Evolutionary conservation across 345 rosid genomes (phyloP).

Genomic region (Dovyalis caffra): DNA sequence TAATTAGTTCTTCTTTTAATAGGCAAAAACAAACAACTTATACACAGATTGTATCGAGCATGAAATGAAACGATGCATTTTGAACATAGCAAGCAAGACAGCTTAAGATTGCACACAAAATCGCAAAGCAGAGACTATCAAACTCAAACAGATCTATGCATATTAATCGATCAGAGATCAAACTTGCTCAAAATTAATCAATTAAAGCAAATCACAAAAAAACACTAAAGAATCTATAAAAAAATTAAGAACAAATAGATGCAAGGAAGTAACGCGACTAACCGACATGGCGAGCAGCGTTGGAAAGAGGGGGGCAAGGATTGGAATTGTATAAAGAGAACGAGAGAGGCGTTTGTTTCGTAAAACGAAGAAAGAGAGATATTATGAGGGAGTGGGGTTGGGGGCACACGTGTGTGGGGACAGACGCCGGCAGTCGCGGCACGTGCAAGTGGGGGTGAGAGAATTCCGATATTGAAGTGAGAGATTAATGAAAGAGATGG

Average conservation of each 20-base stretch:
- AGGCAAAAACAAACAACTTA: too few relatives aligned
- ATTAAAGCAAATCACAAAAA: background rate
- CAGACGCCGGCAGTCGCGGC: conserved; percentile 19
- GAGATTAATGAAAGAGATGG: background rate
- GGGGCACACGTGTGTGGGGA: background rate
- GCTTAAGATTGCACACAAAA: background rate
- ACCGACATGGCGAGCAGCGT: conserved; percentile 22
- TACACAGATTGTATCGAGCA: too few relatives aligned
- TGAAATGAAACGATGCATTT: too few relatives aligned
- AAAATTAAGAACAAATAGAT: background rate
- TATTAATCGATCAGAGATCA: background rate
- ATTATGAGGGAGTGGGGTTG: background rate
- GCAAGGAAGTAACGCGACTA: background rate
- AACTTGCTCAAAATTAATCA: too few relatives aligned
- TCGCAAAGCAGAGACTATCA: background rate
- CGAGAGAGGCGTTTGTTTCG: background rate
- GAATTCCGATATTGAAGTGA: background rate
- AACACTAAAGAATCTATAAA: too few relatives aligned
- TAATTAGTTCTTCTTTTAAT: too few relatives aligned
- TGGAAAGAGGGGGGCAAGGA: background rate
- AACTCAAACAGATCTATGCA: conserved; percentile 9
- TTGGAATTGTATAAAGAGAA: background rate
- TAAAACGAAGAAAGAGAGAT: background rate
- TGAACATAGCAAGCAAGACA: background rate
- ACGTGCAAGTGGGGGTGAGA: conserved; percentile 6